Evolutionary conservation across 768 basidiomycete genomes (phyloP).

Genomic region (Naganishia randhawae): DNA sequence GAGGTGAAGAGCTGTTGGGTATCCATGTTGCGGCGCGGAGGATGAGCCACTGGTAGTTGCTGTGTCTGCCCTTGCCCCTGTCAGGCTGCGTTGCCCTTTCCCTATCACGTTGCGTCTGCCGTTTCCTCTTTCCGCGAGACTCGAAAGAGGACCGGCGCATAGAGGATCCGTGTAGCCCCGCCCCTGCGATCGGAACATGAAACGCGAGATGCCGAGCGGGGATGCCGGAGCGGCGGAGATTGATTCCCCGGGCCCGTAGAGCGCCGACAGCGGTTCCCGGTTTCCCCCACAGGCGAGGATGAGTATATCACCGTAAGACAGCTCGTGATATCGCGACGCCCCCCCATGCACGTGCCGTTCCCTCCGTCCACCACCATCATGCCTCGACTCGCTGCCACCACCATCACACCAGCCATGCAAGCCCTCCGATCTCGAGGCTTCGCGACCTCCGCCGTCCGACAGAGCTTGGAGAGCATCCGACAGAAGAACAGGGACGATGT

Average conservation of each 20-base stretch:
- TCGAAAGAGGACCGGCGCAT: too few relatives aligned
- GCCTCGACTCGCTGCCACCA: conserved; percentile 11
- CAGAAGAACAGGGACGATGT: conserved; percentile 31
- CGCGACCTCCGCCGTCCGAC: conserved; percentile 7
- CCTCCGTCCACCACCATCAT: neutral
- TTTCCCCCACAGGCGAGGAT: neutral
- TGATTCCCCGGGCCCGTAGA: conserved; percentile 4
- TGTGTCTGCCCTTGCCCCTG: too few relatives aligned
- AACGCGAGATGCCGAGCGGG: neutral
- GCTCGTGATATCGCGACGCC: neutral
- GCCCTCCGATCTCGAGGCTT: conserved; percentile 2
- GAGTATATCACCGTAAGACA: too few relatives aligned
- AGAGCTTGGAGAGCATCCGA: conserved; percentile 11
- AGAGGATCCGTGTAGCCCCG: conserved; percentile 17
- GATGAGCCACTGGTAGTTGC: too few relatives aligned
- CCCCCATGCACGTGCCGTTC: neutral
- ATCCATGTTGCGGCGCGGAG: conserved; percentile 12
- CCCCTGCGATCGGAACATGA: neutral
- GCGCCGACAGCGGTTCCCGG: too few relatives aligned
- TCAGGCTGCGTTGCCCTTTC: neutral
- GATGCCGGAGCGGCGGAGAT: conserved; percentile 6
- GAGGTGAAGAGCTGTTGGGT: conserved; percentile 14
- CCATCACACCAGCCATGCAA: conserved; percentile 1
- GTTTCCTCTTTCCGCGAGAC: neutral
- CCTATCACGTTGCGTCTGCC: neutral